Conservation (phyloP, 73 alveolate genomes). For the Paramecium tetraurelia region DNA sequence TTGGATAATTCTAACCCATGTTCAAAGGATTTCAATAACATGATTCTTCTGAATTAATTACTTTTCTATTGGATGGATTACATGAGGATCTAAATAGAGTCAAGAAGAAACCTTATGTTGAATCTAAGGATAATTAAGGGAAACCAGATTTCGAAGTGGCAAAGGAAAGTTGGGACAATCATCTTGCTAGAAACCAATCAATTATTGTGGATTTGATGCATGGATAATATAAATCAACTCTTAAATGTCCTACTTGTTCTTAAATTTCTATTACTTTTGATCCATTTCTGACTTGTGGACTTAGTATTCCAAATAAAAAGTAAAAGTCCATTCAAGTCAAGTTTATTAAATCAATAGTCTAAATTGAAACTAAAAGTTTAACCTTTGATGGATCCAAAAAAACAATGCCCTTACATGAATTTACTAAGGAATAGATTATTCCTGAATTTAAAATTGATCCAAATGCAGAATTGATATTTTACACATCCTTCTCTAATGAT, state of each 20-base stretch:
- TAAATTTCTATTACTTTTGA: conserved; percentile 92
- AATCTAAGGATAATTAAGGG: conserved; percentile 68
- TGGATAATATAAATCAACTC: conserved; percentile 92
- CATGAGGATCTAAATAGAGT: conserved; percentile 97
- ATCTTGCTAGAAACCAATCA: conserved; percentile 89
- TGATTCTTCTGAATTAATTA: conserved; percentile 80
- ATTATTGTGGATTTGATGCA: conserved; percentile 93
- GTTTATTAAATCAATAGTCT: neutral
- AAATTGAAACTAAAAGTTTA: neutral
- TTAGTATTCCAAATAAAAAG: conserved; percentile 86
- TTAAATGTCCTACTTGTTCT: conserved; percentile 90
- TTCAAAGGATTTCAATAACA: conserved; percentile 55
- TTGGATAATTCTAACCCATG: conserved; percentile 55
- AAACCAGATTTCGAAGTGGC: conserved; percentile 89
- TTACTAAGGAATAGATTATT: neutral
- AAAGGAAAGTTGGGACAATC: conserved; percentile 87
- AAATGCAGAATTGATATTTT: neutral
- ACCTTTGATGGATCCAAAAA: neutral
- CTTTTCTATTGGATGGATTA: conserved; percentile 86
- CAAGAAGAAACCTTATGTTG: conserved; percentile 86
- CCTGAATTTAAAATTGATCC: conserved; percentile 22
- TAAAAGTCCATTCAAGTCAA: conserved; percentile 12
- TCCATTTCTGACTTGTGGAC: conserved; percentile 86
- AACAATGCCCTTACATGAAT: neutral
- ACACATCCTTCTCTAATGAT: neutral